Base-by-base conservation (phyloP, 306 rosid genomes). In the Dalbergia cultrata region DNA sequence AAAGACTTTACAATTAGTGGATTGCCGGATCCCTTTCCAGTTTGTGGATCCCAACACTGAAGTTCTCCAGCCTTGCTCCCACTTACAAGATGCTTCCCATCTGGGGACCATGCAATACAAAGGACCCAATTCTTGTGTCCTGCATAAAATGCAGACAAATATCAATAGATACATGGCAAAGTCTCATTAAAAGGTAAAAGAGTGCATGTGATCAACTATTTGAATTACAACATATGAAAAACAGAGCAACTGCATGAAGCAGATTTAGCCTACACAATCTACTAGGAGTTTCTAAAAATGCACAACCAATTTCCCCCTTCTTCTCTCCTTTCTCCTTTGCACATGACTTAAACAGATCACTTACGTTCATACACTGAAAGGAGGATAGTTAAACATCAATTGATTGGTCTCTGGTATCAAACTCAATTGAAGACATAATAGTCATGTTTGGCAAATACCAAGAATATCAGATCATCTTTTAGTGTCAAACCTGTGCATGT, bases 91-190 rank as follows among this genome's bases (percentile, higher is more conserved):
- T 95, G 75, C 82, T 86, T 91, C 44, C 97, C 94, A 79, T 95
- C 98, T 2, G 96, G 97, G 69, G 99, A 95, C 99, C 98, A 95
- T 19, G 94, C 94, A 88, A 93, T 88, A 77, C 90, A 91, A 67
- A 95, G 99, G 75, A 95, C 99, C 98, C 96, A 93, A 80, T 89
- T 95, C 84, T 83, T 91, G 85, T 95, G 97, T 66, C 99, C 98
- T 95, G 86, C 62, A 71, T 31, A 67, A 82, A 72, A 80, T 50
- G 19, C 45, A 34, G 64, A 50, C 53, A 71, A 26, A 41, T 52
- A 52, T 58, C 33, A 76, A 75, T 21, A 66, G 45, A 53, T 60
- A 69, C 35, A 9, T 22, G 26, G 12, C 61, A 57, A 57, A 70
- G 63, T 62, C 70, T 21, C 3, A 45, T 50, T 6, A 60, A 66